Base-by-base conservation (phyloP, 1,139 yeast genomes). In the Kluyveromyces marxianus region DNA sequence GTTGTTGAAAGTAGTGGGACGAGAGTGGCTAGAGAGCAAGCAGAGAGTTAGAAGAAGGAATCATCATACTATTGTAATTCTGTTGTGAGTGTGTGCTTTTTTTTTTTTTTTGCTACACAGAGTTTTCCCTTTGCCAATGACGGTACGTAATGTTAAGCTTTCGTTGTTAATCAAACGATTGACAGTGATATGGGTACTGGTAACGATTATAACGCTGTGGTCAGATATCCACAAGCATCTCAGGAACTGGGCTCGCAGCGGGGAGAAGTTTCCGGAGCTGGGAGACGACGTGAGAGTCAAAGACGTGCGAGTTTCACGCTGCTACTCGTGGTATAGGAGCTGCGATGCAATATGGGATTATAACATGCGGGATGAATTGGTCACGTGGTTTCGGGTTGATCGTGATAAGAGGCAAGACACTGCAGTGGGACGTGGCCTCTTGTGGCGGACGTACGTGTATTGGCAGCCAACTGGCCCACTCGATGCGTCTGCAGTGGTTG, bases 261-360 rank as follows among this genome's bases (percentile, higher is more conserved):
- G 21, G 21, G 21, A 14, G 21, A 14, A 14, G 21, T 14, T 14
- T 14, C 21, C 21, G 21, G 21, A 14, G 21, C 21, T 14, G 21
- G 21, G 21, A 14, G 21, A 14, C 21, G 34, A 10, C 21, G 10
- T 34, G 36, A 32, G 10, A 8, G 30, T 54, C 27, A 51, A 48
- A 33, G 57, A 53, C 34, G 49, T 53, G 31, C 45, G 46, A 40
- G 26, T 42, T 35, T 41, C 52, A 10, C 42, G 46, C 10, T 54
- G 57, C 35, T 54, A 49, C 39, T 47, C 46, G 4, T 53, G 56
- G 57, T 54, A 41, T 29, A 29, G 43, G 8, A 45, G 42, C 28
- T 54, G 56, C 35, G 42, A 47, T 25, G 39, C 42, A 6, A 37
- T 54, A 27, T 42, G 40, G 30, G 50, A 47, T 10, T 24, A 36